Percentiles rank a stretch among this genome's conserved stretches.
Evolutionary conservation across 2,329 filamentous ascomycete genomes (phyloP).

Genomic region (Neophaeococcomyces aloes): DNA sequence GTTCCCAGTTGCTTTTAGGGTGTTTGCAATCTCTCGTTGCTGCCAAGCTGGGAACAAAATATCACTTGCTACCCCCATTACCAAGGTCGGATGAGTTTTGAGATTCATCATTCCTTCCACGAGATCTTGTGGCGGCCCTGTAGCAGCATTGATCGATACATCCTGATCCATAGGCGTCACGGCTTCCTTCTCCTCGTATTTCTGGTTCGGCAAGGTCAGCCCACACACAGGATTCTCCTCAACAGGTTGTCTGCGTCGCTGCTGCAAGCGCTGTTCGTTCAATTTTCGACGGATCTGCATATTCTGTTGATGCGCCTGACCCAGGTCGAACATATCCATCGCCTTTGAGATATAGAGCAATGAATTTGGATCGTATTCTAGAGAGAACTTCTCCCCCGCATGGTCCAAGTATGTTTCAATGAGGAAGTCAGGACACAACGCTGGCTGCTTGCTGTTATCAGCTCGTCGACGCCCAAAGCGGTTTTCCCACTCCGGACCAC

Average conservation of each 20-base stretch:
- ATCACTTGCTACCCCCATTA: slow-evolving; percentile 90
- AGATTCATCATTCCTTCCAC: slow-evolving; percentile 62
- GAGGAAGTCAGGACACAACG: slow-evolving; percentile 91
- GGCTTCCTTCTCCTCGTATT: slow-evolving; percentile 72
- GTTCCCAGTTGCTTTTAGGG: slow-evolving; percentile 68
- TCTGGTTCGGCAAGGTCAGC: slow-evolving; percentile 68
- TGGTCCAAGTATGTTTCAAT: slow-evolving; percentile 98
- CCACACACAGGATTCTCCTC: slow-evolving; percentile 51
- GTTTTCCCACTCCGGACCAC: slow-evolving; percentile 94
- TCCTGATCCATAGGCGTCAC: slow-evolving; percentile 27
- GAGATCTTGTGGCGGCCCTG: slow-evolving; percentile 64
- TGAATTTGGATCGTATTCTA: slow-evolving; percentile 94
- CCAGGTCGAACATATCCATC: slow-evolving; percentile 96
- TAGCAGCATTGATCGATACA: slow-evolving; percentile 25
- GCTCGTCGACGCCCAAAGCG: slow-evolving; percentile 81
- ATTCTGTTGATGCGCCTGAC: slow-evolving; percentile 56
- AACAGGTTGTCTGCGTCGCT: slow-evolving; percentile 32
- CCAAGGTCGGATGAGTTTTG: slow-evolving; percentile 67
- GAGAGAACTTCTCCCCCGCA: slow-evolving; percentile 93
- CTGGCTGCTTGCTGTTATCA: slow-evolving; percentile 74
- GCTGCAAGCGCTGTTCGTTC: slow-evolving; percentile 46
- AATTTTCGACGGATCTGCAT: slow-evolving; percentile 52
- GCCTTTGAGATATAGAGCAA: slow-evolving; percentile 94
- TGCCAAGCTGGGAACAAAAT: slow-evolving; percentile 98
- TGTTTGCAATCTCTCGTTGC: slow-evolving; percentile 83